phyloP scores from a whole-genome alignment of 257 asterid species.

The Rehmannia glutinosa region DNA sequence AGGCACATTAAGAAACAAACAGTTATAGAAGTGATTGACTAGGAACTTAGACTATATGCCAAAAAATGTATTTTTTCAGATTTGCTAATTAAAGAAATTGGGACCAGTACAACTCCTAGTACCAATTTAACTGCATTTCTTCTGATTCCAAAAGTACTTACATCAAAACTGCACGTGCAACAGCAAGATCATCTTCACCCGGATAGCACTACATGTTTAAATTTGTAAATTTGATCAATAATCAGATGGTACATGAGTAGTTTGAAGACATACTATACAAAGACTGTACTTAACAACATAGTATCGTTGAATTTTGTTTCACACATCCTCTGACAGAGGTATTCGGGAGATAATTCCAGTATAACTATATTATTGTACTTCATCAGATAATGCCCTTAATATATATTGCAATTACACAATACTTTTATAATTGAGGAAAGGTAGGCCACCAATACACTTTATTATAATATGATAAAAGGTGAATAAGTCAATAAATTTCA shows the following conservation, averaged over 20 bases:
- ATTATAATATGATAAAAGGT: neutral
- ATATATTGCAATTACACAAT: neutral
- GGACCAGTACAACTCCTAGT: neutral
- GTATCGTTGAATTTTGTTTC: neutral
- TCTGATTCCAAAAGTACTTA: constrained; percentile 36
- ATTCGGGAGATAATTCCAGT: neutral
- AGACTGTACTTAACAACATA: neutral
- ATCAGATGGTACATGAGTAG: neutral
- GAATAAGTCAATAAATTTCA: neutral
- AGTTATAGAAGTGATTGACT: too few species aligned
- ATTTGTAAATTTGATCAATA: constrained; percentile 15
- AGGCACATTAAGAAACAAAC: too few species aligned
- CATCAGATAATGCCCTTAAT: neutral
- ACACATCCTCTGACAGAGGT: neutral
- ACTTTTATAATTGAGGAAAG: neutral
- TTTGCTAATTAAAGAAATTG: neutral
- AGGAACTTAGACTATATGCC: too few species aligned
- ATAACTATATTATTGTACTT: neutral
- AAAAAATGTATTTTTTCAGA: neutral
- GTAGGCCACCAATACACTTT: neutral
- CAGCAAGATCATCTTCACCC: constrained; percentile 94
- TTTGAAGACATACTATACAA: neutral
- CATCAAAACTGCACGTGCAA: constrained; percentile 89
- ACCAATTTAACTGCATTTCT: neutral
- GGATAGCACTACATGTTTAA: constrained; percentile 84